A percentile compares a stretch with the other conserved stretches of the same genome.
These are phyloP conservation scores for Flaveria floridana DNA, from an alignment of 140 eudicot species.

Conservation along the genomic window DNA sequence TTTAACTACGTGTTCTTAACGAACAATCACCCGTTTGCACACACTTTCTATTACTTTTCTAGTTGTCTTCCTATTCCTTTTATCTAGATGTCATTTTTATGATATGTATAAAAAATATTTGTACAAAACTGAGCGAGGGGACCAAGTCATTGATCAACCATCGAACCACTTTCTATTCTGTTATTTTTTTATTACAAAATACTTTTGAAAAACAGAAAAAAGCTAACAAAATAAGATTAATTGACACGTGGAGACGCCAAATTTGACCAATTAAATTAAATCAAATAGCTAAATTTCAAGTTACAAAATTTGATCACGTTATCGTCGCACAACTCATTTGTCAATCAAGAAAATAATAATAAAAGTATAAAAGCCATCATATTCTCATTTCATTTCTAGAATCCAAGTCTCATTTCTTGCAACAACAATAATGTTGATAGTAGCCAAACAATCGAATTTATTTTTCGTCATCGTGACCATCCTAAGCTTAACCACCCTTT, in stretches of 20 bases:
- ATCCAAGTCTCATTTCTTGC: background rate
- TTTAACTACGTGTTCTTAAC: too few species aligned
- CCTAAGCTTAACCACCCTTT: slow-evolving; percentile 4
- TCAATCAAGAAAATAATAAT: background rate
- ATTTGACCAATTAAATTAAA: background rate
- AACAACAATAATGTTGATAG: slow-evolving; percentile 10
- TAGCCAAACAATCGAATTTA: background rate
- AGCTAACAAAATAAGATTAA: background rate
- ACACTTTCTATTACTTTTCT: too few species aligned
- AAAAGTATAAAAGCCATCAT: background rate
- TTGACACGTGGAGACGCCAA: background rate
- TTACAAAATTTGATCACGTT: slow-evolving; percentile 6
- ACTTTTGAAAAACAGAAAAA: background rate
- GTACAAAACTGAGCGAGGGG: background rate
- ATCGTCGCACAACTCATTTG: background rate
- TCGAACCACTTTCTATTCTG: too few species aligned
- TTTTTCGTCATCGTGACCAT: background rate
- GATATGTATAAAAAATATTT: background rate
- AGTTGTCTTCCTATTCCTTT: too few species aligned
- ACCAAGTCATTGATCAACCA: background rate
- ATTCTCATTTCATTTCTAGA: background rate
- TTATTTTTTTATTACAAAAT: background rate
- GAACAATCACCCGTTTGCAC: too few species aligned
- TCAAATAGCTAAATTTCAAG: background rate
- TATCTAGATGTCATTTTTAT: background rate